Conservation (phyloP, 768 basidiomycete genomes). For the Cystofilobasidium macerans region DNA sequence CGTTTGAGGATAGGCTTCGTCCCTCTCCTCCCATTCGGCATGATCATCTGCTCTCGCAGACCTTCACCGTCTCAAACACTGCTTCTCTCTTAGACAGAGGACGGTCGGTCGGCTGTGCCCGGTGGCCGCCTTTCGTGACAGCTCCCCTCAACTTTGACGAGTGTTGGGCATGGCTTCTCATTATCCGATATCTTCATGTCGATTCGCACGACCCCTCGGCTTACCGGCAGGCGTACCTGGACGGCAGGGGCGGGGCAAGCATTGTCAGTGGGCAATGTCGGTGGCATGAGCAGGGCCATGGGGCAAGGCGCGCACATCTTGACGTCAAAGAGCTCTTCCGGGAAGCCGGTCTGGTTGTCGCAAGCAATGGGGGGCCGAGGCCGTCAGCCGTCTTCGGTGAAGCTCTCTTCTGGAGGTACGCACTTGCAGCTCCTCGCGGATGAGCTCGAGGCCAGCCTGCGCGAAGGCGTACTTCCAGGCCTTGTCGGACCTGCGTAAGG, state of each 20-base stretch:
- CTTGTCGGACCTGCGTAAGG: conserved; percentile 57
- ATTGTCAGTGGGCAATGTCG: too few species aligned
- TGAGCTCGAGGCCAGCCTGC: conserved; percentile 58
- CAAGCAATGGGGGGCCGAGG: not conserved
- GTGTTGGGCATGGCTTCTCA: too few species aligned
- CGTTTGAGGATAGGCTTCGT: not conserved
- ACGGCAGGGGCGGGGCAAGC: too few species aligned
- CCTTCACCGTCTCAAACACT: not conserved
- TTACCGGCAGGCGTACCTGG: conserved; percentile 25
- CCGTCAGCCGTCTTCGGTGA: not conserved
- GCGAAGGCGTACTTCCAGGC: conserved; percentile 69
- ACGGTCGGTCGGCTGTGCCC: too few species aligned
- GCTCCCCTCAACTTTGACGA: not conserved
- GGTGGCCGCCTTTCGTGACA: not conserved
- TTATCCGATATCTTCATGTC: too few species aligned
- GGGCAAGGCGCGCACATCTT: conserved; percentile 73
- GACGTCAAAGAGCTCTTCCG: conserved; percentile 65
- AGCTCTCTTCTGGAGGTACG: not conserved
- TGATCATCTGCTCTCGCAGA: not conserved
- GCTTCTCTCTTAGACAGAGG: not conserved
- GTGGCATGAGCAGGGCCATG: not conserved
- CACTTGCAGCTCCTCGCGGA: conserved; percentile 64
- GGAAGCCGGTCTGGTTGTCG: conserved; percentile 48
- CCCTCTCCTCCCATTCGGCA: not conserved
- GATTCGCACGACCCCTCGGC: too few species aligned